These are phyloP conservation scores for Mycena rosella DNA, from an alignment of 768 basidiomycete species.

Conservation along the genomic window DNA sequence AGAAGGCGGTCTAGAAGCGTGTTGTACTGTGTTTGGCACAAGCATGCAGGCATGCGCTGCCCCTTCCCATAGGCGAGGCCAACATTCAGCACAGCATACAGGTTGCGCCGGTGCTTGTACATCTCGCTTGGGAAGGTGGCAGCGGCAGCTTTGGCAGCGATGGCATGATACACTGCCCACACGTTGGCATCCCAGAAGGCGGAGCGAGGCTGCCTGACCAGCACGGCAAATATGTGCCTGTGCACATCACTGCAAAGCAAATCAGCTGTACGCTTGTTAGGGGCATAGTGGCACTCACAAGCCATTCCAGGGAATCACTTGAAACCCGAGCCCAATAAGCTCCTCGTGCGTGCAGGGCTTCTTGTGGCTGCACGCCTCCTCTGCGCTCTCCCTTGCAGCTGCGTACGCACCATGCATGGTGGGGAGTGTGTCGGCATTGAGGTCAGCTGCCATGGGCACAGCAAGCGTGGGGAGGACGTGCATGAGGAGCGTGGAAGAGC, in stretches of 20 bases:
- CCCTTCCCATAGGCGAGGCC: not conserved
- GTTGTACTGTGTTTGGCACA: not conserved
- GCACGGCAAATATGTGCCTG: not conserved
- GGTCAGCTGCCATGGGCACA: not conserved
- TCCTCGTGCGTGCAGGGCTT: not conserved
- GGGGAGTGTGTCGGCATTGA: not conserved
- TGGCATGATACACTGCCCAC: too few relatives aligned
- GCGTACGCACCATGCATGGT: not conserved
- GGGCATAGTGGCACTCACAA: not conserved
- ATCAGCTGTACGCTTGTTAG: not conserved
- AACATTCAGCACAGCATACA: not conserved
- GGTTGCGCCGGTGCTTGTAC: not conserved
- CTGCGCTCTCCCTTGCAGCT: not conserved
- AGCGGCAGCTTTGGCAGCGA: not conserved
- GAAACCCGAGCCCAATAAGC: not conserved
- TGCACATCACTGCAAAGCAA: not conserved
- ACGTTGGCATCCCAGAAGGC: not conserved
- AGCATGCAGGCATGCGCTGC: not conserved
- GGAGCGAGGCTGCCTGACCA: not conserved
- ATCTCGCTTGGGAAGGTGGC: not conserved
- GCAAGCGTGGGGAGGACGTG: not conserved
- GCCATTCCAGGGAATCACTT: not conserved
- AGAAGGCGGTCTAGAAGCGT: not conserved
- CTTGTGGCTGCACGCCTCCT: not conserved
- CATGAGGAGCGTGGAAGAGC: not conserved